Percentiles rank a stretch among this genome's conserved stretches.
Evolutionary conservation across 495 filamentous ascomycete species (phyloP).

Genomic region (Opeltia flavorubescens): DNA sequence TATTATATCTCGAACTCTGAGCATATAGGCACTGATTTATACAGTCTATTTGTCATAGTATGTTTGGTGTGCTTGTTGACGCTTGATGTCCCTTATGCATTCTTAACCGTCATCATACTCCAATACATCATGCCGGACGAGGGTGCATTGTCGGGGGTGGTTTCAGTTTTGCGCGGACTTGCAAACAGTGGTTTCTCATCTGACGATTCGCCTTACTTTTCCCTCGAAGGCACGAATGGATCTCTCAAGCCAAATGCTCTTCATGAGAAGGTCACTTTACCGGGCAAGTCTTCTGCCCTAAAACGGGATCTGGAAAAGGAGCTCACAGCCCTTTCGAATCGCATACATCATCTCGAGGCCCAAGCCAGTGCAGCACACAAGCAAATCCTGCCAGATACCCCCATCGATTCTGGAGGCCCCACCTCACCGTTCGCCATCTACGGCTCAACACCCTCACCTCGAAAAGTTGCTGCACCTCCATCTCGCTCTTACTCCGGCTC

Average conservation of each 20-base stretch:
- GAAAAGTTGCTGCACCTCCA: constrained; percentile 7
- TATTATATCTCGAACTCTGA: too few species aligned
- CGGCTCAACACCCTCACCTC: constrained; percentile 16
- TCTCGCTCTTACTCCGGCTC: constrained; percentile 13
- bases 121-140: constrained; percentile 27
- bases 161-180: constrained; percentile 48
- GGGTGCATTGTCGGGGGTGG: constrained; percentile 46
- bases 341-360: constrained; percentile 56
- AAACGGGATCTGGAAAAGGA: constrained; percentile 60
- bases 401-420: constrained; percentile 37
- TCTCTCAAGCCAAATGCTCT: constrained; percentile 22
- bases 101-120: background rate
- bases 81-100: too few species aligned
- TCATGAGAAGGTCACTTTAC: constrained; percentile 38
- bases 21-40: too few species aligned
- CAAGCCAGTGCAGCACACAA: constrained; percentile 41
- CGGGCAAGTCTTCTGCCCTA: constrained; percentile 46
- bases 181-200: constrained; percentile 35
- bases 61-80: too few species aligned
- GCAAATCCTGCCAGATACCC: constrained; percentile 46
- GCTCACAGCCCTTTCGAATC: constrained; percentile 49
- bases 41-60: too few species aligned
- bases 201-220: constrained; percentile 25
- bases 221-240: constrained; percentile 20
- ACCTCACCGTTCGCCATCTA: constrained; percentile 38